Base-by-base conservation (phyloP, 495 filamentous ascomycete species). In the Daldinia loculata region DNA sequence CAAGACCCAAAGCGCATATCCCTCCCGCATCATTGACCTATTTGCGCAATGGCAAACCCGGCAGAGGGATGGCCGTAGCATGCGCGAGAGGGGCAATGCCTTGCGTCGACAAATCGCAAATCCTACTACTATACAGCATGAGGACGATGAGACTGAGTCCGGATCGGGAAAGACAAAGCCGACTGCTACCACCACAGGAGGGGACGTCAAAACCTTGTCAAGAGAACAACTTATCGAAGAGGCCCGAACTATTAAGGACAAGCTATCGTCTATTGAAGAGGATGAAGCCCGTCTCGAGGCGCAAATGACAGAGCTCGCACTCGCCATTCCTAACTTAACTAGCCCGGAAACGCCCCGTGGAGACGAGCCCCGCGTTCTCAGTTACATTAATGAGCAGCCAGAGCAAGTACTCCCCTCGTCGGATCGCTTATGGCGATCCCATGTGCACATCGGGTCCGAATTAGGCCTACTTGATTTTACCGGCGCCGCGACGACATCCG, bases 401-500 rank as follows among this genome's bases (percentile, higher is more conserved):
- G 78, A 90, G 41, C 80, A 84, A 0, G 80, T 81, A 0, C 76
- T 85, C 0, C 74, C 80, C 0, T 78, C 84, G 62, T 86, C 86
- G 9, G 82, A 86, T 69, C 79, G 80, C 48, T 74, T 84, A 56
- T 85, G 79, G 84, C 82, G 83, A 24, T 92, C 91, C 0, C 95
- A 99, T 77, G 90, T 93, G 6, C 86, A 94, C 67, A 92, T 99
- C 68, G 96, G 96, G 26, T 83, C 87, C 1, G 87, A 91, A 69
- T 86, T 99, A 0, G 86, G 89, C 22, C 82, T 98, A 1, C 81
- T 99, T 53, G 96, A 99, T 80, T 98, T 99, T 74, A 83, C 89
- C 11, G 87, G 84, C 58, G 93, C 94, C 3, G 89, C 88, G 19
- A 89, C 87, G 8, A 89, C 92, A 19, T 92, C 89, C 36, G 95